Conservation (phyloP, 139 green algal genomes). For the Dunaliella sp. region DNA sequence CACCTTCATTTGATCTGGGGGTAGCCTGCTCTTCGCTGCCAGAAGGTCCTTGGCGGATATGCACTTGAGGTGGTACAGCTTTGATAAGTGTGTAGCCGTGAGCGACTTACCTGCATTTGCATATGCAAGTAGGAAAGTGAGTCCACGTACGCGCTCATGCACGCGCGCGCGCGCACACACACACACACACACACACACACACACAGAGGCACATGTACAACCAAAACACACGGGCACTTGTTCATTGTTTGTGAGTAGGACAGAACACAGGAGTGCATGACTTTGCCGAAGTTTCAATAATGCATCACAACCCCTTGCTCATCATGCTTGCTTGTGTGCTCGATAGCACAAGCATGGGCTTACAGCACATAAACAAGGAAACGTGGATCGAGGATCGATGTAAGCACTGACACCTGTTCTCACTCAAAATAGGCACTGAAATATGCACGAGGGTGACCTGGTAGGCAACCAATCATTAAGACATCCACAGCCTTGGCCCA, state of each 20-base stretch:
- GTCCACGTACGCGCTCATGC: background rate
- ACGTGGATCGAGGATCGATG: no score
- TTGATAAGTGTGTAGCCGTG: constrained; percentile 17
- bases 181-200: background rate
- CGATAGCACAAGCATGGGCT: no score
- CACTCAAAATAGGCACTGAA: no score
- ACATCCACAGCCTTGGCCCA: no score
- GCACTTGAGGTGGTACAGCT: constrained; percentile 27
- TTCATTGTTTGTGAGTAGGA: background rate
- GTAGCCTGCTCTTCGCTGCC: constrained; percentile 23
- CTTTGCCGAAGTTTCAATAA: no score
- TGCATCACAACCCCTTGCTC: no score
- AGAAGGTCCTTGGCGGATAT: constrained; percentile 37
- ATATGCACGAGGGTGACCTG: no score
- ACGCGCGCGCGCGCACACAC: background rate
- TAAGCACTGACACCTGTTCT: no score
- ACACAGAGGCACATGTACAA: no score
- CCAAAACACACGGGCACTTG: background rate
- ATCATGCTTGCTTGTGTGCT: no score
- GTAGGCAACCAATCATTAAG: no score
- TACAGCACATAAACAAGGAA: no score
- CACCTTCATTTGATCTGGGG: constrained; percentile 16
- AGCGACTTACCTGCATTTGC: constrained; percentile 4
- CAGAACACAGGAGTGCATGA: background rate
- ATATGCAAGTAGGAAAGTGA: background rate